phyloP scores from a whole-genome alignment of 768 basidiomycete species.

The Kwoniella botswanensis region DNA sequence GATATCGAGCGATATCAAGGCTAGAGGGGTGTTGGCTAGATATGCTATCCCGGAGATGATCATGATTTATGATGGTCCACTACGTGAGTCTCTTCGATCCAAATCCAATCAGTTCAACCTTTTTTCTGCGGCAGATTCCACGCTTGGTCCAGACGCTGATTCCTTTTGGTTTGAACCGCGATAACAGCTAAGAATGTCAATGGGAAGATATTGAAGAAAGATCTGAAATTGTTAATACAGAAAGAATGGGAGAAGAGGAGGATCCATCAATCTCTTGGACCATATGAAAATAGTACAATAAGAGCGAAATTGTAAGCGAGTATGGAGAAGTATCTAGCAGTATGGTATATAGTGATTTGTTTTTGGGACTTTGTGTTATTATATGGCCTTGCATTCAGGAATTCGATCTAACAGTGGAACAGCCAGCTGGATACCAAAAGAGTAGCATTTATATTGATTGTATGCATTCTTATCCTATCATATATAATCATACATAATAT shows the following conservation, averaged over 20 bases:
- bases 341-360: no score
- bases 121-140: background rate
- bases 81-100: constrained; percentile 33
- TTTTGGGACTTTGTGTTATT: no score
- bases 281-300: background rate
- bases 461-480: background rate
- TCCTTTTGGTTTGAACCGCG: background rate
- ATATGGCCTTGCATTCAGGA: no score
- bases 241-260: constrained; percentile 34
- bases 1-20: constrained; percentile 22
- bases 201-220: constrained; percentile 51
- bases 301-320: constrained; percentile 15
- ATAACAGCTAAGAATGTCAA: constrained; percentile 46
- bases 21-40: constrained; percentile 27
- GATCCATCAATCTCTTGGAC: no score
- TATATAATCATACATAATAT: no score
- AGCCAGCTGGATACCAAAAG: no score
- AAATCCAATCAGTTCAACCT: background rate
- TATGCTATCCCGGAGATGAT: constrained; percentile 37
- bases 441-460: background rate
- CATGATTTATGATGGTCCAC: constrained; percentile 28
- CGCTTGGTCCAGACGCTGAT: background rate
- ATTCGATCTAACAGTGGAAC: no score
- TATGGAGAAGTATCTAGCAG: background rate
- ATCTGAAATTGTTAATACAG: constrained; percentile 33